Evolutionary conservation across 1,139 yeast species (phyloP).

Genomic region (Taphrina populina): DNA sequence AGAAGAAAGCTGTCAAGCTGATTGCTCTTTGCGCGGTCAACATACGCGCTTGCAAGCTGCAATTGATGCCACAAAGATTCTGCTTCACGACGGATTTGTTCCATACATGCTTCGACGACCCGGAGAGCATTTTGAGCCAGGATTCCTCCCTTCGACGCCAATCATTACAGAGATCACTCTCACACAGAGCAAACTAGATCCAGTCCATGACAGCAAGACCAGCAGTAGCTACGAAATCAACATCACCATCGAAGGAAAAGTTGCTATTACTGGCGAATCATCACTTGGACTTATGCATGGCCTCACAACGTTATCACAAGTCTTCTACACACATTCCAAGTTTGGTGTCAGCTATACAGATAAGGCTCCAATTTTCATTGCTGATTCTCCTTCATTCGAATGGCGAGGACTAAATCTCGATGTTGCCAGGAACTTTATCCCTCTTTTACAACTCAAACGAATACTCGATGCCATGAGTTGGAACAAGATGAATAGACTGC

Average conservation of each 20-base stretch:
- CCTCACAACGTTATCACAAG: constrained; percentile 51
- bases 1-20: not conserved
- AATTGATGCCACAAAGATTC: constrained; percentile 2
- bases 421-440: constrained; percentile 49
- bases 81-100: constrained; percentile 13
- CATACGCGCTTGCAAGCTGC: constrained; percentile 7
- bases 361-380: constrained; percentile 48
- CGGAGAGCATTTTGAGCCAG: constrained; percentile 13
- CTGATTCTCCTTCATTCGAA: constrained; percentile 49
- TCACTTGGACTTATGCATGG: constrained; percentile 51
- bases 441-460: constrained; percentile 45
- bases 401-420: constrained; percentile 54
- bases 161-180: not conserved
- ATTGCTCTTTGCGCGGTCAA: not conserved
- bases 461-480: constrained; percentile 52
- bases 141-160: not conserved
- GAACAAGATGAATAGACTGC: constrained; percentile 51
- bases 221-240: not conserved
- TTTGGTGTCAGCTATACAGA: constrained; percentile 41
- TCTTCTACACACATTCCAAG: constrained; percentile 45
- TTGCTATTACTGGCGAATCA: not conserved
- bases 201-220: not conserved
- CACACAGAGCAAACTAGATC: not conserved
- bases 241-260: not conserved
- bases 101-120: constrained; percentile 9